Evolutionary conservation across 306 rosid species (phyloP), one percentile per base, ranked within the genome.

Genomic region (Quercus aquifolioides): DNA sequence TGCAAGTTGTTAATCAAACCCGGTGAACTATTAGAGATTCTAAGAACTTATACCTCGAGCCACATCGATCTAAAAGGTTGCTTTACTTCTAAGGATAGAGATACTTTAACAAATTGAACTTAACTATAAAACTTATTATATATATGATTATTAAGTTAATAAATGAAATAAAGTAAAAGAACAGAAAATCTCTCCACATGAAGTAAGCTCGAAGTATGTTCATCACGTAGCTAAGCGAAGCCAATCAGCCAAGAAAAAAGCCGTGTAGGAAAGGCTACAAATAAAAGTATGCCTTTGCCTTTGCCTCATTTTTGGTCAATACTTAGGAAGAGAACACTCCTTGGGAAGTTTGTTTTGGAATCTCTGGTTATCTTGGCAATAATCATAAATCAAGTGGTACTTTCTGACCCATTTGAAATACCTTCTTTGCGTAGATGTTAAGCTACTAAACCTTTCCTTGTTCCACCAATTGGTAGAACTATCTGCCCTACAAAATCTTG

Each of bases 321-420:
- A 92, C 78, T 92, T 92, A 38, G 97, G 97, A 51, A 94, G 91
- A 63, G 91, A 89, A 56, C 98, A 94, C 82, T 94, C 98, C 83
- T 67, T 89, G 1, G 98, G 98, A 78, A 94, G 92, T 72, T 81
- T 80, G 68, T 84, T 88, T 67, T 88, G 94, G 86, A 94, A 94
- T 84, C 99, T 88, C 54, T 76, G 31, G 30, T 74, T 82, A 26
- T 94, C 99, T 68, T 81, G 88, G 74, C 97, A 91, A 80, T 91
- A 95, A 76, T 94, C 97, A 86, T 92, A 94, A 75, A 84, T 81
- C 91, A 92, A 74, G 83, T 92, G 91, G 69, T 92, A 84, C 59
- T 80, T 92, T 80, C 96, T 89, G 26, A 90, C 97, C 97, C 99
- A 94, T 85, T 84, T 89, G 89, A 90, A 81, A 84, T 91, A 86